A percentile compares a stretch with the other conserved stretches of the same genome.
Evolutionary conservation across 2,329 filamentous ascomycete species (phyloP).

Genomic region (Endocalyx cinctus): DNA sequence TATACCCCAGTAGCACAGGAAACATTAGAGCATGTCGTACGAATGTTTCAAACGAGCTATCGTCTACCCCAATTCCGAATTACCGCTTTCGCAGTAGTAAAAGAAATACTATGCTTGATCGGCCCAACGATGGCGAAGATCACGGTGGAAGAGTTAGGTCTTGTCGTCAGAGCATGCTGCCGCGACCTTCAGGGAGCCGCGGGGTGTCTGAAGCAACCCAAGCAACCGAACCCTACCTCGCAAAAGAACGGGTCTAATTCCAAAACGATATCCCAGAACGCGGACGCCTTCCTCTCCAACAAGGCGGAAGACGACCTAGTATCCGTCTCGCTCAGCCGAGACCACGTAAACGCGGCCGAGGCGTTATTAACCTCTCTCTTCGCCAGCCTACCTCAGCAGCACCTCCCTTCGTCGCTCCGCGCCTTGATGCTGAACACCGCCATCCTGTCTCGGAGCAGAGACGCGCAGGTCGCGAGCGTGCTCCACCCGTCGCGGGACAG

Average conservation of each 20-base stretch:
- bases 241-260: slow-evolving; percentile 37
- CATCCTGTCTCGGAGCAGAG: slow-evolving; percentile 63
- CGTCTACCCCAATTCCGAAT: slow-evolving; percentile 51
- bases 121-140: slow-evolving; percentile 65
- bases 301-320: slow-evolving; percentile 28
- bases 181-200: slow-evolving; percentile 61
- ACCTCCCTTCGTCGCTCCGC: slow-evolving; percentile 66
- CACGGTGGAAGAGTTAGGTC: slow-evolving; percentile 57
- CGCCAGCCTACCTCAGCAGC: slow-evolving; percentile 57
- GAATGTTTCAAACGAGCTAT: slow-evolving; percentile 61
- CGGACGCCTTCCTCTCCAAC: slow-evolving; percentile 63
- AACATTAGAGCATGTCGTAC: slow-evolving; percentile 65
- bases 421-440: slow-evolving; percentile 76
- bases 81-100: slow-evolving; percentile 55
- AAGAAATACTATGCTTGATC: slow-evolving; percentile 52
- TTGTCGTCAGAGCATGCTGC: slow-evolving; percentile 65
- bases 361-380: slow-evolving; percentile 60
- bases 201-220: slow-evolving; percentile 41
- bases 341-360: slow-evolving; percentile 53
- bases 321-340: slow-evolving; percentile 31
- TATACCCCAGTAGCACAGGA: slow-evolving; percentile 58
- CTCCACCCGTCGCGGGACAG: slow-evolving; percentile 68
- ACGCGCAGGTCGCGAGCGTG: slow-evolving; percentile 76
- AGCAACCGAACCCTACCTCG: slow-evolving; percentile 21
- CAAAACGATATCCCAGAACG: slow-evolving; percentile 53